Base-by-base conservation (phyloP, 2,329 filamentous ascomycete genomes). In the Xylariaceae sp. region DNA sequence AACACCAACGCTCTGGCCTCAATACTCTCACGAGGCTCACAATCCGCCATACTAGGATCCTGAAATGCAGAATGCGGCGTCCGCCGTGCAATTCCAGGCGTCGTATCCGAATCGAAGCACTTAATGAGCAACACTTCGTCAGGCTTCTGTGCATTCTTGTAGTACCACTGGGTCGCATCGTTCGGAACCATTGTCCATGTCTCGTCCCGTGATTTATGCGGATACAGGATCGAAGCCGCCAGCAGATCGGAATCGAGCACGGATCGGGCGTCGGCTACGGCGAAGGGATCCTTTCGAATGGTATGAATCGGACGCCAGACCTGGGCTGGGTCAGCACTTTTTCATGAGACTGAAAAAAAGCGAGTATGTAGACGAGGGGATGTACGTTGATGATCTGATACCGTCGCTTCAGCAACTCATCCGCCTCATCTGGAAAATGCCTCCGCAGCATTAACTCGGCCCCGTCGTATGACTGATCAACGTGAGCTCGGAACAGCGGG, bases 101-200 rank as follows among this genome's bases (percentile, higher is more conserved):
- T 75, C 42, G 70, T 68, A 66, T 79, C 77, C 3, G 77, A 80
- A 71, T 85, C 83, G 67, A 80, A 85, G 64, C 80, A 83, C 67
- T 85, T 85, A 69, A 86, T 82, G 52, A 85, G 68, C 11, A 81
- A 74, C 2, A 80, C 78, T 68, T 85, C 76, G 37, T 78, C 75
- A 0, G 81, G 79, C 4, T 71, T 73, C 72, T 82, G 80, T 1
- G 66, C 70, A 63, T 77, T 75, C 59, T 81, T 75, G 70, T 77
- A 85, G 65, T 79, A 79, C 82, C 82, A 85, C 63, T 73, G 74
- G 60, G 77, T 74, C 4, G 67, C 63, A 0, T 70, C 68, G 60
- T 75, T 75, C 4, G 72, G 72, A 57, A 67, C 65, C 42, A 77
- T 71, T 3, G 74, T 73, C 74, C 74, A 77, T 5, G 74, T 74